phyloP scores from a whole-genome alignment of 768 basidiomycete genomes.

The Lepiota venenata region DNA sequence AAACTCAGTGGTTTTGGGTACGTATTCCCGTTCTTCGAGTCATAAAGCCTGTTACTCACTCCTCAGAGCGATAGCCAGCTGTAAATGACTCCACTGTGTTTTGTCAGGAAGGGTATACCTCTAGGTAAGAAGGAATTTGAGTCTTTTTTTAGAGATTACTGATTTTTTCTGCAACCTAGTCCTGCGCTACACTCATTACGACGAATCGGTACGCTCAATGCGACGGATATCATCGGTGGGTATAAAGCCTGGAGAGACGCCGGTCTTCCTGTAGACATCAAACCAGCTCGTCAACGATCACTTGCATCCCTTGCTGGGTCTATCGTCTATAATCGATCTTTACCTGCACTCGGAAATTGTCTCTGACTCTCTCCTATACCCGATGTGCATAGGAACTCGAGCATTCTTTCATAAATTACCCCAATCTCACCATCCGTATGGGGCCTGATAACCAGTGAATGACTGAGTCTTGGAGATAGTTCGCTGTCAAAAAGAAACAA shows the following conservation, averaged over 20 bases:
- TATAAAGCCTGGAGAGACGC: conserved; percentile 69
- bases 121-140: conserved; percentile 32
- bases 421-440: too few relatives aligned
- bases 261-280: conserved; percentile 54
- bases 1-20: too few relatives aligned
- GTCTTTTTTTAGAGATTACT: neutral
- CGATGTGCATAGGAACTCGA: too few relatives aligned
- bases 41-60: too few relatives aligned
- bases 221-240: conserved; percentile 77
- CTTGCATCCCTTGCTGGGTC: conserved; percentile 24
- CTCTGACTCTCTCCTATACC: too few relatives aligned
- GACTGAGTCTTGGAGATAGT: too few relatives aligned
- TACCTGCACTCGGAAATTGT: conserved; percentile 25
- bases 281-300: conserved; percentile 12
- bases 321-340: conserved; percentile 20
- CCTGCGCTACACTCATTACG: conserved; percentile 69
- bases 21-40: too few relatives aligned
- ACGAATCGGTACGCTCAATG: conserved; percentile 66
- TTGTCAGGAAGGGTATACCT: conserved; percentile 73
- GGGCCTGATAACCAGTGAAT: too few relatives aligned
- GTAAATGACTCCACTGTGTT: conserved; percentile 74
- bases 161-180: conserved; percentile 20
- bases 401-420: too few relatives aligned
- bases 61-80: too few relatives aligned
- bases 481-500: too few relatives aligned